Percentiles rank a stretch among this genome's conserved stretches.
These are phyloP conservation scores for Monilinia laxa DNA, from an alignment of 2,329 filamentous ascomycete genomes.

Conservation along the genomic window DNA sequence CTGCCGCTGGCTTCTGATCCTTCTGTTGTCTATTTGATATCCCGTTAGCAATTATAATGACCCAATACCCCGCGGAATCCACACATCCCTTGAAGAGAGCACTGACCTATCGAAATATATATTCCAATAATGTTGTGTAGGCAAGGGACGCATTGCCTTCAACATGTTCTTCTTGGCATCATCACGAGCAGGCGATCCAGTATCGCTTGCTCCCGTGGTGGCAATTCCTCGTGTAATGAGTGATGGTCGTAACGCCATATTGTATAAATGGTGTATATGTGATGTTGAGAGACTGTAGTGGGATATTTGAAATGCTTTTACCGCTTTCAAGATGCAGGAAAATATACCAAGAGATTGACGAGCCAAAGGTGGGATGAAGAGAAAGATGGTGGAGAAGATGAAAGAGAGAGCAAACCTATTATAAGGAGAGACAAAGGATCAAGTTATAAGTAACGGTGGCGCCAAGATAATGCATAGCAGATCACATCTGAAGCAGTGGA, in stretches of 20 bases:
- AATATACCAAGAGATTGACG: not conserved
- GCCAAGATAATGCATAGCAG: conserved; percentile 21
- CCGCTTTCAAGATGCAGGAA: not conserved
- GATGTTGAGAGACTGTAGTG: not conserved
- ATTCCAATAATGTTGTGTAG: conserved; percentile 78
- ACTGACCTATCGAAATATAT: conserved; percentile 64
- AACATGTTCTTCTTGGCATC: conserved; percentile 82
- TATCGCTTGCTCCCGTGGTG: conserved; percentile 58
- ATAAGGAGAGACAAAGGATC: conserved; percentile 17
- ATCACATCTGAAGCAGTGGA: conserved; percentile 22
- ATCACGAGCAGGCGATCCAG: conserved; percentile 70
- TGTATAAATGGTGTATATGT: conserved; percentile 17
- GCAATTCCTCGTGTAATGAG: conserved; percentile 65
- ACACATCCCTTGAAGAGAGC: not conserved
- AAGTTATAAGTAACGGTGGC: conserved; percentile 5
- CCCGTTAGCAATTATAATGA: not conserved
- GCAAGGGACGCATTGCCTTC: conserved; percentile 68
- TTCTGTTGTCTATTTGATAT: conserved; percentile 37
- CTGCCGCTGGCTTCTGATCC: conserved; percentile 39
- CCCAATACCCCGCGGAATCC: conserved; percentile 7
- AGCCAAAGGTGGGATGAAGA: conserved; percentile 9
- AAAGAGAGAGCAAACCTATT: conserved; percentile 10
- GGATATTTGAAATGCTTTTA: conserved; percentile 1
- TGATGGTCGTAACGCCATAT: conserved; percentile 57
- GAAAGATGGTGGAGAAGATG: conserved; percentile 5